Percentiles rank a stretch among this genome's conserved stretches.
phyloP scores from a whole-genome alignment of 2,329 filamentous ascomycete genomes.

The Metarhizium anisopliae region DNA sequence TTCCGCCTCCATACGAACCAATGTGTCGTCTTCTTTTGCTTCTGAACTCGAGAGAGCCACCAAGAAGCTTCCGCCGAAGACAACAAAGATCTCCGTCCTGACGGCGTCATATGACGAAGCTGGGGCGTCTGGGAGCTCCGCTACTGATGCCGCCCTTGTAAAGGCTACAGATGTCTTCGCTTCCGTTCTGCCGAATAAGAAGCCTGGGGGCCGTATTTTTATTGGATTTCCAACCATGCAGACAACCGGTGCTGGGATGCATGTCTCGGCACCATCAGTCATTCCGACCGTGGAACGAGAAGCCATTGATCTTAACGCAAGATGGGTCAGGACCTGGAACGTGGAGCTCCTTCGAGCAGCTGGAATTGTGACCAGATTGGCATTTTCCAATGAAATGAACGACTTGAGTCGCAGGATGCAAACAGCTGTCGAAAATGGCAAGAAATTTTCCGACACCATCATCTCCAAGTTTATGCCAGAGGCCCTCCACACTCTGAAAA shows the following conservation, averaged over 20 bases:
- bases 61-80: constrained; percentile 90
- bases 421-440: constrained; percentile 32
- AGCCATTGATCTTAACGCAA: constrained; percentile 91
- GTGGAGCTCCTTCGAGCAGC: constrained; percentile 84
- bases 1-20: constrained; percentile 72
- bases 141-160: constrained; percentile 33
- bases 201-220: constrained; percentile 76
- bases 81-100: constrained; percentile 75
- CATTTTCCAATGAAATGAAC: constrained; percentile 80
- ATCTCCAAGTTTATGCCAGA: constrained; percentile 64
- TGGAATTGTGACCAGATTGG: constrained; percentile 81
- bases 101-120: constrained; percentile 86
- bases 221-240: constrained; percentile 97
- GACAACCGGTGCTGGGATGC: constrained; percentile 87
- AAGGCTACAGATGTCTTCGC: constrained; percentile 73
- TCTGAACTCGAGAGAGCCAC: constrained; percentile 89
- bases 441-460: constrained; percentile 51
- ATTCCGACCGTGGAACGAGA: constrained; percentile 97
- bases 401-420: constrained; percentile 57
- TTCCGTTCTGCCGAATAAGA: constrained; percentile 81
- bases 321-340: constrained; percentile 94
- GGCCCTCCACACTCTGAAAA: constrained; percentile 73
- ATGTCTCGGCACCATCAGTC: constrained; percentile 90
- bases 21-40: constrained; percentile 62
- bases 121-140: constrained; percentile 49